A percentile compares a stretch with the other conserved stretches of the same genome.
Evolutionary conservation across 306 rosid genomes (phyloP).

Genomic region (Quercus alba): DNA sequence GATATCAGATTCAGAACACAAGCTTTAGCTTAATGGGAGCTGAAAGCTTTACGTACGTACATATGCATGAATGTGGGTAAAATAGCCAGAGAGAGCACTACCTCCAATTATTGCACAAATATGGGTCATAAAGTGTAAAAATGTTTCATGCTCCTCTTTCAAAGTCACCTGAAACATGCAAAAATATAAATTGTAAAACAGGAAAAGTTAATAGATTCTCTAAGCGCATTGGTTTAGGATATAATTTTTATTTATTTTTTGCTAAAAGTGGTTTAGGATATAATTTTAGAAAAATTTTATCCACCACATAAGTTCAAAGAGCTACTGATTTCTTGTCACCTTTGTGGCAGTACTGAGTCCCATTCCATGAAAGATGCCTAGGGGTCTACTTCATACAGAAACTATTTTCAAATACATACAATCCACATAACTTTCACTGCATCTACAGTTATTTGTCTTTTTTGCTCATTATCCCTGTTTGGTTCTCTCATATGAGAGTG

Average conservation of each 20-base stretch:
- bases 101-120: conserved; percentile 92
- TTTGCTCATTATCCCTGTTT: background rate
- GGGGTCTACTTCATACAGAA: background rate
- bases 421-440: background rate
- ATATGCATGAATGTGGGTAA: background rate
- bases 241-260: too few relatives aligned
- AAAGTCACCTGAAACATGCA: conserved; percentile 66
- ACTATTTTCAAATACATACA: background rate
- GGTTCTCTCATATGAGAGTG: background rate
- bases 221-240: too few relatives aligned
- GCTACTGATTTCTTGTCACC: background rate
- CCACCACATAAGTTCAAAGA: background rate
- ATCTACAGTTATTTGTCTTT: background rate
- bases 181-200: background rate
- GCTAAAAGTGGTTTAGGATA: too few relatives aligned
- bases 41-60: background rate
- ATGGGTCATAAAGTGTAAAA: conserved; percentile 81
- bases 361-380: background rate
- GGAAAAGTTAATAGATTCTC: too few relatives aligned
- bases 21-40: background rate
- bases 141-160: conserved; percentile 70
- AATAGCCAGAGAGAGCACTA: conserved; percentile 18
- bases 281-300: background rate
- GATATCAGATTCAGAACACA: background rate
- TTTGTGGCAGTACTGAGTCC: background rate